Base-by-base conservation (phyloP, 768 basidiomycete species). In the Amyloporia xantha region DNA sequence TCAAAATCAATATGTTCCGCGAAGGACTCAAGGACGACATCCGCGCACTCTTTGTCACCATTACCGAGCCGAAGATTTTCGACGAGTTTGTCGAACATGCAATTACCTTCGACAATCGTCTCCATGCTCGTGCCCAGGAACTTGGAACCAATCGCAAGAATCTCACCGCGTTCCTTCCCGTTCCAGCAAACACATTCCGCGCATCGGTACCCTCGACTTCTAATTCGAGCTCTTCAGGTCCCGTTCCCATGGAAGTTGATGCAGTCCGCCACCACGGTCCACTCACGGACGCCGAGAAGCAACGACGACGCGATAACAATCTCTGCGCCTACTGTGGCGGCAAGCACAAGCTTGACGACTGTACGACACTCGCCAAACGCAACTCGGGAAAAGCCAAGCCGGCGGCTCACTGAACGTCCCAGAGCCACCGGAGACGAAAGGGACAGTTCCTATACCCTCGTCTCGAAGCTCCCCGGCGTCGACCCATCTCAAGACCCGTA, bases 321-420 rank as follows among this genome's bases (percentile, higher is more conserved):
- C 59, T 72, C 2, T 72, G 70, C 54, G 45, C 64, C 17, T 71
- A 70, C 47, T 73, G 71, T 41, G 65, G 67, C 3, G 58, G 61
- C 15, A 54, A 59, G 11, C 70, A 72, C 49, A 37, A 42, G 1
- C 58, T 59, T 26, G 30, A 54, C 2, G 54, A 62, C 35, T 71
- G 70, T 7, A 61, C 58, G 44, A 60, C 54, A 56, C 55, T 54
- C 9, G 49, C 52, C 13, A 19, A 3, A 24, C 49, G 49, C 19
- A 61, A 56, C 25, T 41, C 38, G 47, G 57, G 54, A 48, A 64
- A 64, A 62, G 61, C 59, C 51, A 57, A 51, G 54, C 59, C 58
- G 57, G 57, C 45, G 44, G 55, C 38, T 28, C 48, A 39, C 15
- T 45, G 12, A 21, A 37, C n/a, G 56, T 56, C 56, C 59, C 57